Evolutionary conservation across 1,139 yeast genomes (phyloP).

Genomic region (Taphrina betulina): DNA sequence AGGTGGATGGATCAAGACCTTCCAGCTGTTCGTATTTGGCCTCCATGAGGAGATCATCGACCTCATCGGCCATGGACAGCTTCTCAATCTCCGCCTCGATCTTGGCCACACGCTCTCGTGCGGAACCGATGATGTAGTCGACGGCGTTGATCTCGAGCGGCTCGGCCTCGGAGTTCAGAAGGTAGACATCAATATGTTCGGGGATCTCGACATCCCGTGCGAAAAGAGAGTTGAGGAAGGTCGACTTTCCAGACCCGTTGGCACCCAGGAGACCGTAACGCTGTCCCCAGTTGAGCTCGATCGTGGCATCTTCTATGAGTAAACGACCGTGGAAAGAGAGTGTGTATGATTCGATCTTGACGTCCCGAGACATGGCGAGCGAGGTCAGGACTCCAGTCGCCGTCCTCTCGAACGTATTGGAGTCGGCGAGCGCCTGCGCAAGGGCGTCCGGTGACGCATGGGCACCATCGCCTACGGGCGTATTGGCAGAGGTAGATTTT

Average conservation of each 20-base stretch:
- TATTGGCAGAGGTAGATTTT: slow-evolving; percentile 25
- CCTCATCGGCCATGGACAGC: slow-evolving; percentile 84
- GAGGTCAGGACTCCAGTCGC: slow-evolving; percentile 96
- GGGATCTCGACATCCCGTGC: slow-evolving; percentile 97
- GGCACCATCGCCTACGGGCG: slow-evolving; percentile 29
- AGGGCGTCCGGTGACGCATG: slow-evolving; percentile 29
- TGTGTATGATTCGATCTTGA: slow-evolving; percentile 55
- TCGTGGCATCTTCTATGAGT: slow-evolving; percentile 80
- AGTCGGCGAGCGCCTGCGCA: slow-evolving; percentile 27
- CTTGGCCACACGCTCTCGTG: slow-evolving; percentile 86
- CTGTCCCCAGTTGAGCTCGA: slow-evolving; percentile 95
- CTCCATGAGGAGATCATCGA: slow-evolving; percentile 83
- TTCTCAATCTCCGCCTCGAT: slow-evolving; percentile 90
- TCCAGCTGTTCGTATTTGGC: slow-evolving; percentile 93
- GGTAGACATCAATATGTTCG: slow-evolving; percentile 81
- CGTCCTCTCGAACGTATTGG: slow-evolving; percentile 65
- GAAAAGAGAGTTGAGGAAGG: slow-evolving; percentile 86
- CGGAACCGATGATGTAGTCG: slow-evolving; percentile 96
- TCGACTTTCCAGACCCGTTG: slow-evolving; percentile 98
- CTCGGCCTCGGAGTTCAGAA: slow-evolving; percentile 96
- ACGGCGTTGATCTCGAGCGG: slow-evolving; percentile 88
- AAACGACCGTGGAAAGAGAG: slow-evolving; percentile 88
- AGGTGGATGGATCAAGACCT: slow-evolving; percentile 91
- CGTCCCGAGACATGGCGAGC: slow-evolving; percentile 85
- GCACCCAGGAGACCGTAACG: slow-evolving; percentile 96